Conservation (phyloP, 306 rosid species). For the Arachis hypogaea region DNA sequence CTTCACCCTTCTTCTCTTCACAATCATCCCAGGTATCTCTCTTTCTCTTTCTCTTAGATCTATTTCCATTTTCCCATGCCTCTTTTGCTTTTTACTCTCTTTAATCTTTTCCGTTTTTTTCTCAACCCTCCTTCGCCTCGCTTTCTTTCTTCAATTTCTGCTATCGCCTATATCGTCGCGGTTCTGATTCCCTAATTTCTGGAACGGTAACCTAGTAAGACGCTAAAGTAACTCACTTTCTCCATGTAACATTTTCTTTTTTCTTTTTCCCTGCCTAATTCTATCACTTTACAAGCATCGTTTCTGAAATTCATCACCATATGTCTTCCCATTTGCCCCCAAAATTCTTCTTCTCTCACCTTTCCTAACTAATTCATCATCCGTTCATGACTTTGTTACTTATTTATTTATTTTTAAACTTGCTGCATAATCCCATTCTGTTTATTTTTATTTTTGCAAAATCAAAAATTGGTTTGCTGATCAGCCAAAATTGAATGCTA, state of each 20-base stretch:
- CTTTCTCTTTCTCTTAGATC: constrained; percentile 32
- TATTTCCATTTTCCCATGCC: background rate
- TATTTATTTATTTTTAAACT: background rate
- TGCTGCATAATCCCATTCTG: background rate
- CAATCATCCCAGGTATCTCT: constrained; percentile 54
- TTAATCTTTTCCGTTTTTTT: background rate
- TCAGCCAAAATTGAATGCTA: too few species aligned
- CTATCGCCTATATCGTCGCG: background rate
- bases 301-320: background rate
- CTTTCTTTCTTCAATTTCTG: background rate
- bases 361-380: too few species aligned
- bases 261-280: constrained; percentile 1
- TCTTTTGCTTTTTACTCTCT: background rate
- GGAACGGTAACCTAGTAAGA: constrained; percentile 18
- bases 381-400: too few species aligned
- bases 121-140: background rate
- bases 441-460: background rate
- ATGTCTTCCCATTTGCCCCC: background rate
- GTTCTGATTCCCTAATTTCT: background rate
- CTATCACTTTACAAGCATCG: background rate
- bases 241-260: constrained; percentile 1
- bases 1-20: constrained; percentile 41
- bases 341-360: background rate
- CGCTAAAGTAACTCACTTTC: background rate
- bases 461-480: background rate